Evolutionary conservation across 768 basidiomycete genomes (phyloP).

Genomic region (Gymnopilus junonius): DNA sequence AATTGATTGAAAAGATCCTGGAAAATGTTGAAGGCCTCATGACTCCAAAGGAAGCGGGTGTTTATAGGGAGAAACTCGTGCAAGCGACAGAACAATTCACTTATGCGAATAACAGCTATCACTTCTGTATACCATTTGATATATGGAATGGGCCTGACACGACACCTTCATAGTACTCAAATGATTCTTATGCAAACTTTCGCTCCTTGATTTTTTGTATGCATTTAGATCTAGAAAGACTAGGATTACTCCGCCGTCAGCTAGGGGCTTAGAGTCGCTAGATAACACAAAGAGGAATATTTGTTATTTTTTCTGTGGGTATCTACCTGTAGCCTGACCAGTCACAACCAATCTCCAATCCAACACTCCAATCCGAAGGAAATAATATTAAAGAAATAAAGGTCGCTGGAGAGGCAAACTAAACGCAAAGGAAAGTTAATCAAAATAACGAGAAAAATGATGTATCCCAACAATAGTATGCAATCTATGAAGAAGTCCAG

Average conservation of each 20-base stretch:
- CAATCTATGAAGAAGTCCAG: conserved; percentile 14
- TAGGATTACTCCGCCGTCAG: neutral
- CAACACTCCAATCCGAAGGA: neutral
- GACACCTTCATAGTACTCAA: neutral
- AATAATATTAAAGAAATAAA: neutral
- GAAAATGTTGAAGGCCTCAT: conserved; percentile 43
- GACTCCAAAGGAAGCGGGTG: conserved; percentile 39
- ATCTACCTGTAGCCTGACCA: conserved; percentile 45
- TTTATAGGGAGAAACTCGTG: conserved; percentile 34
- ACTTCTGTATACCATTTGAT: conserved; percentile 57
- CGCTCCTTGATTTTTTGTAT: too few species aligned
- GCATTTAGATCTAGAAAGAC: too few species aligned
- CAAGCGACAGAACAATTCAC: conserved; percentile 40
- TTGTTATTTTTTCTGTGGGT: conserved; percentile 46
- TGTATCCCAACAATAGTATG: conserved; percentile 9
- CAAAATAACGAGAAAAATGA: neutral
- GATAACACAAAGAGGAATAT: conserved; percentile 42
- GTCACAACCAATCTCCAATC: conserved; percentile 50
- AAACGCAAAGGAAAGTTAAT: conserved; percentile 1
- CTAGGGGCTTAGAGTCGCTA: neutral
- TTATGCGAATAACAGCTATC: conserved; percentile 43
- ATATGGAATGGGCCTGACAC: conserved; percentile 43
- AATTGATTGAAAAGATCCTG: conserved; percentile 47
- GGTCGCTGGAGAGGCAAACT: neutral
- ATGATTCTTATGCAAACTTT: neutral